phyloP scores from a whole-genome alignment of 805 yeast genomes.

The Candida quercuum region DNA sequence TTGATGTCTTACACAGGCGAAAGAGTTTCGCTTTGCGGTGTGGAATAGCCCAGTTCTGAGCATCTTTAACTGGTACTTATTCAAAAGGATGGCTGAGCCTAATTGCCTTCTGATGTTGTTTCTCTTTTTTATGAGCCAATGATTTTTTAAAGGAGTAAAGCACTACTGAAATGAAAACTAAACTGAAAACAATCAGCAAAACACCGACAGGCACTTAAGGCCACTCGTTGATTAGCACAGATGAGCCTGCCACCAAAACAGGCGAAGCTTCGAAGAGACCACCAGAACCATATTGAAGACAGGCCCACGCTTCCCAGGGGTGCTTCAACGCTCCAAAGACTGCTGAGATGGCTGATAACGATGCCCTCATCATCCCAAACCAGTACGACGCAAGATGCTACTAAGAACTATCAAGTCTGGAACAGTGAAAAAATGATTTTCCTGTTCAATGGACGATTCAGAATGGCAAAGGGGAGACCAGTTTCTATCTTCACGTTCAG shows the following conservation, averaged over 20 bases:
- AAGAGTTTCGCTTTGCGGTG: too few species aligned
- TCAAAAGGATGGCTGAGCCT: too few species aligned
- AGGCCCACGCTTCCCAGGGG: constrained; percentile 11
- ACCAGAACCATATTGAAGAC: not conserved
- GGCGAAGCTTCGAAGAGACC: not conserved
- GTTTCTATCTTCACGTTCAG: constrained; percentile 32
- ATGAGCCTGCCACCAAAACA: too few species aligned
- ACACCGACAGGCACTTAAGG: too few species aligned
- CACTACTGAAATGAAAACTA: too few species aligned
- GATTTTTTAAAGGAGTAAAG: too few species aligned
- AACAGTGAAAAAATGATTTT: constrained; percentile 38
- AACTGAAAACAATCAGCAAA: too few species aligned
- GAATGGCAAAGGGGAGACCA: constrained; percentile 37
- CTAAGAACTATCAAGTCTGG: constrained; percentile 39
- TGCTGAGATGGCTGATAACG: constrained; percentile 21
- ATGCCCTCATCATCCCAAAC: constrained; percentile 9
- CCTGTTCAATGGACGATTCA: constrained; percentile 61
- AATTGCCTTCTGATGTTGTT: too few species aligned
- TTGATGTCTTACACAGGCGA: not conserved
- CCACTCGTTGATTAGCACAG: too few species aligned
- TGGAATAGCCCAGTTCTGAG: too few species aligned
- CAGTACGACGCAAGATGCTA: not conserved
- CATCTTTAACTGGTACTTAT: too few species aligned
- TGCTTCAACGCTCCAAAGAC: constrained; percentile 9
- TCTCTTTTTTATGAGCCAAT: too few species aligned